These are phyloP conservation scores for Exutisphaerella laricina DNA, from an alignment of 2,329 filamentous ascomycete species.

Conservation along the genomic window DNA sequence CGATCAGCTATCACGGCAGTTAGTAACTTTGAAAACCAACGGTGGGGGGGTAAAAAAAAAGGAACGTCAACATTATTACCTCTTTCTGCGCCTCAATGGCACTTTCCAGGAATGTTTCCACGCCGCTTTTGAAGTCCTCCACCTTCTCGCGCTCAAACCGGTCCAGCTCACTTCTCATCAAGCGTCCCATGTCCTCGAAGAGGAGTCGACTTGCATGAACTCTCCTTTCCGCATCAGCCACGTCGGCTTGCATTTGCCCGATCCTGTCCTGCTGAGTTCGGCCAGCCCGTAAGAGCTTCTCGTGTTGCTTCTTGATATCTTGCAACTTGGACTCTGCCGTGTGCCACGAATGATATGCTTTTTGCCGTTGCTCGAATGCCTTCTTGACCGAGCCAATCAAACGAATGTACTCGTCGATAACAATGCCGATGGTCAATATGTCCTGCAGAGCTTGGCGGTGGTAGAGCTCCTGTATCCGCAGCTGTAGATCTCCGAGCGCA, in stretches of 20 bases:
- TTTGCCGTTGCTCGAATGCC: conserved; percentile 86
- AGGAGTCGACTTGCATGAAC: conserved; percentile 83
- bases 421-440: conserved; percentile 90
- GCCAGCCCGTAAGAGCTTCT: conserved; percentile 91
- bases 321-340: conserved; percentile 80
- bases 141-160: conserved; percentile 96
- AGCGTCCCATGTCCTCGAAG: conserved; percentile 94
- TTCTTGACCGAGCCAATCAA: conserved; percentile 93
- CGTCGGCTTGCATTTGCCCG: conserved; percentile 86
- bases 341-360: conserved; percentile 94
- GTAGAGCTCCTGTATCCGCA: conserved; percentile 91
- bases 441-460: conserved; percentile 97
- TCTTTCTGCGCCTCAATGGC: conserved; percentile 98
- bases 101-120: conserved; percentile 95
- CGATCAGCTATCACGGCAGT: conserved; percentile 53
- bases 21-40: conserved; percentile 18
- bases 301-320: conserved; percentile 82
- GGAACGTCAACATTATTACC: conserved; percentile 55
- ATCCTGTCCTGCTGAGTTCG: conserved; percentile 93
- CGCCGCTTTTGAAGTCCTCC: conserved; percentile 96
- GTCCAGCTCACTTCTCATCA: conserved; percentile 88
- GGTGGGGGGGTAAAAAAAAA: too few species aligned
- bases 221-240: conserved; percentile 88
- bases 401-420: conserved; percentile 96
- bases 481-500: conserved; percentile 84